Base-by-base conservation (phyloP, 371 early-diverging fungal species). In the Mortierella sp. region DNA sequence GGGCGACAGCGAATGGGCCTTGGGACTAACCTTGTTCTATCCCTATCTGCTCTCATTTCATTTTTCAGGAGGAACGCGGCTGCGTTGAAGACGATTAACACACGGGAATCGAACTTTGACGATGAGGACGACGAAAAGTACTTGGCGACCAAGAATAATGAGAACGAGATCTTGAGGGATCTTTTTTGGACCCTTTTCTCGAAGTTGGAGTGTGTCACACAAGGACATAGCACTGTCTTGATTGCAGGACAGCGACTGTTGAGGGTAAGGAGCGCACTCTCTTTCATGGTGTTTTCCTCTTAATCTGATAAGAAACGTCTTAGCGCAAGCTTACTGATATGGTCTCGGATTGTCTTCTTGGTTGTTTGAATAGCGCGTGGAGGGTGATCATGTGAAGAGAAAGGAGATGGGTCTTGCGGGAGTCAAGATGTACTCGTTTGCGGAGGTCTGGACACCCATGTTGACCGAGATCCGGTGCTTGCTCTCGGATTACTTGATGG, bases 161-260 rank as follows among this genome's bases (percentile, higher is more conserved):
- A 94, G 75, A 94, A 94, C 12, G 95, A 95, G 75, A 91, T 96
- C n/a, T 79, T 97, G 54, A 92, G 93, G 60, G 97, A 97, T 78
- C 89, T 97, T 74, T 87, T 97, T 24, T 93, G 95, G 91, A 94
- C 94, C 0, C 86, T 97, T 72, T 98, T 95, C 89, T 94, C 95
- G 0, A 96, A 96, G 79, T 83, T 97, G 29, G 96, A 97, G 81
- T 91, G 95, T 10, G 95, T 97, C 11, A 84, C 97, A 2, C 93
- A 96, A 71, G 97, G 95, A 35, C 97, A 97, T 79, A 90, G 93
- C 32, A 96, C 95, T 78, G 90, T 97, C n/a, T 72, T 83, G 49
- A 41, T 76, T 55, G 75, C 89, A 49, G 83, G 84, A 70, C 82
- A 89, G 56, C 74, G 84, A 16, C 49, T 88, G 54, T 48, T 83